Base-by-base conservation (phyloP, 2,329 filamentous ascomycete genomes). In the Podosphaera xanthii region DNA sequence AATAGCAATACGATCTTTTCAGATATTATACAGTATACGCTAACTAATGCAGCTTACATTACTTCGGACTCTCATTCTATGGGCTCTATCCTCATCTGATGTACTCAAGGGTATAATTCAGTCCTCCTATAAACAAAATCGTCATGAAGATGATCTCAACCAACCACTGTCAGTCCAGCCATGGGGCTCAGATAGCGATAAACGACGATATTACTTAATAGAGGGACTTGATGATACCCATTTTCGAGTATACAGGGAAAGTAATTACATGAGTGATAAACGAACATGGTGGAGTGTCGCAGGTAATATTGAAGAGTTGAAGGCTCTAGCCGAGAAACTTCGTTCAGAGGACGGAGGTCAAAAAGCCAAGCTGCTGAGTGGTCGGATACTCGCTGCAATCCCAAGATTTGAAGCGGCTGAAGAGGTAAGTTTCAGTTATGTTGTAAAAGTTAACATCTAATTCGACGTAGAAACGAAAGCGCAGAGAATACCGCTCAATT, bases 221-320 rank as follows among this genome's bases (percentile, higher is more conserved):
- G 92, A 98, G 72, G 92, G 92, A 34, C 80, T 87, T 64, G 91
- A 97, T 66, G 90, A 98, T 71, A 97, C 91, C 2, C 80, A 86
- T 62, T 98, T 98, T 71, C 81, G 92, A 62, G 80, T 98, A 52
- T 98, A 98, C 70, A 80, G 92, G 58, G 92, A 98, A 72, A 91
- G 87, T 71, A 94, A 94, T 67, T 85, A 87, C 10, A 82, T 82
- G 4, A 78, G 84, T 38, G 79, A 85, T 53, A 84, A 84, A 62
- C 73, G 81, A 62, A 88, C 87, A 33, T 98, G 92, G 92, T 88
- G 87, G 79, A 96, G 84, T 67, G 83, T 97, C 49, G 92, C 92
- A 14, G 88, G 91, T 5, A 84, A 77, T 56, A 96, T 98, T 56
- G 88, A 94, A 4, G 91, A 97, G 69, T 75, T 96, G 62, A 83